A percentile compares a stretch with the other conserved stretches of the same genome.
These are phyloP conservation scores for Suillus weaverae DNA, from an alignment of 768 basidiomycete species.

Conservation along the genomic window DNA sequence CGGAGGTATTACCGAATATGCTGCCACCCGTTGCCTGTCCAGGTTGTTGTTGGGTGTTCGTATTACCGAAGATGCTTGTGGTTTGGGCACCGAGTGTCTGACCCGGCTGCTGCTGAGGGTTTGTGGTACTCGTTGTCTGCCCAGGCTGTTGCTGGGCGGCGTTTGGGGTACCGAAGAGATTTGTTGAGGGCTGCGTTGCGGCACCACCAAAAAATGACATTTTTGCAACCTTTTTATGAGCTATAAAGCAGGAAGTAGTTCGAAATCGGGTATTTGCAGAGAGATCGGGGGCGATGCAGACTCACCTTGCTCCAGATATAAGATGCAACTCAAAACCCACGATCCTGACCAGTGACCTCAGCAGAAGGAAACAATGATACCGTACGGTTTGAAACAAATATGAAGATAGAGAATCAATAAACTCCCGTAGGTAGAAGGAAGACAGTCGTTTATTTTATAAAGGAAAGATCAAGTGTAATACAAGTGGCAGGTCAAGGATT, in stretches of 20 bases:
- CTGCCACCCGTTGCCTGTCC: constrained; percentile 18
- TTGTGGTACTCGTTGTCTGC: constrained; percentile 16
- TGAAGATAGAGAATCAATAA: neutral
- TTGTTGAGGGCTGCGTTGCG: constrained; percentile 1
- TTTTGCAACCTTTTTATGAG: neutral
- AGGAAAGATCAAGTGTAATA: neutral
- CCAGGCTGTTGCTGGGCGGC: constrained; percentile 9
- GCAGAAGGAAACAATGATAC: neutral
- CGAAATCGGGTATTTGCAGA: neutral
- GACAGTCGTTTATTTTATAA: neutral
- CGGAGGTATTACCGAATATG: constrained; percentile 21
- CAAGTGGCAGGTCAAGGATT: neutral
- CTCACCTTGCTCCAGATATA: neutral
- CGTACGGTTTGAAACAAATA: neutral
- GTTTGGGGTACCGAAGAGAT: constrained; percentile 10
- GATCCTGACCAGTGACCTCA: neutral
- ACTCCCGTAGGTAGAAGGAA: neutral
- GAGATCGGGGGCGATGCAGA: neutral
- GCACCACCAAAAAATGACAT: constrained; percentile 14
- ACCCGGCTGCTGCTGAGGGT: constrained; percentile 8
- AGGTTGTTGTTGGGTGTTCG: constrained; percentile 9
- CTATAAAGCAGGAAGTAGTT: neutral
- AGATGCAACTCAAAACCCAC: constrained; percentile 1
- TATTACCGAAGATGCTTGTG: constrained; percentile 8
- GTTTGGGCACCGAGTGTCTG: neutral